Base-by-base conservation (phyloP, 2,329 filamentous ascomycete species). In the Paecilomyces variotii region DNA sequence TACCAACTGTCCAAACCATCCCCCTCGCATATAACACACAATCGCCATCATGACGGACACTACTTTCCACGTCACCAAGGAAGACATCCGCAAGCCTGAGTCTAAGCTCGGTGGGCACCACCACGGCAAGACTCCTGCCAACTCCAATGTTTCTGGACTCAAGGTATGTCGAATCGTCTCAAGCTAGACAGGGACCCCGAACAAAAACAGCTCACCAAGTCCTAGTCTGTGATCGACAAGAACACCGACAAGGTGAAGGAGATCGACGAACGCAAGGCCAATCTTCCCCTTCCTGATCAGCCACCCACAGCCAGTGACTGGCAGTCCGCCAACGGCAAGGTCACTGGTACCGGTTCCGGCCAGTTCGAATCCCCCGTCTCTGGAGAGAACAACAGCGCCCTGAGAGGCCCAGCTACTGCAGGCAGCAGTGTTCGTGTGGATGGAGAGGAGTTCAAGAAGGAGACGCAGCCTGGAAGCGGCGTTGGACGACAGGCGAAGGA, bases 261-360 rank as follows among this genome's bases (percentile, higher is more conserved):
- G 73, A 87, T 92, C 70, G 83, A 86, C 56, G 76, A 88, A 73
- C 81, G 81, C 68, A 81, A 87, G 76, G 76, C 85, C 72, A 90
- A 91, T 75, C 85, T 95, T 32, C 88, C 89, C 56, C 84, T 92
- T 55, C 90, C 90, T 19, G 89, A 93, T 1, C 81, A 92, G 64
- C 90, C 90, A 25, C 88, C 89, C 1, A 78, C 76, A n/a, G 77
- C 84, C n/a, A 88, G 88, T 4, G 89, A 94, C 79, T 91, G 86
- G 82, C 86, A 92, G 72, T 90, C 87, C 0, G 79, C 82, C 55
- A 88, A 93, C 67, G 80, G 80, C 32, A 77, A 83, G 62, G 89
- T 78, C 58, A 85, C 89, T 69, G 88, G 90, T 69, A 84, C 89
- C 54, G 87, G 87, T 62, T 84, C 85, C 35, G 87, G 87, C 24